Evolutionary conservation across 2,329 filamentous ascomycete genomes (phyloP), one percentile per base, ranked within the genome.

Genomic region (Monosporascus sp.): DNA sequence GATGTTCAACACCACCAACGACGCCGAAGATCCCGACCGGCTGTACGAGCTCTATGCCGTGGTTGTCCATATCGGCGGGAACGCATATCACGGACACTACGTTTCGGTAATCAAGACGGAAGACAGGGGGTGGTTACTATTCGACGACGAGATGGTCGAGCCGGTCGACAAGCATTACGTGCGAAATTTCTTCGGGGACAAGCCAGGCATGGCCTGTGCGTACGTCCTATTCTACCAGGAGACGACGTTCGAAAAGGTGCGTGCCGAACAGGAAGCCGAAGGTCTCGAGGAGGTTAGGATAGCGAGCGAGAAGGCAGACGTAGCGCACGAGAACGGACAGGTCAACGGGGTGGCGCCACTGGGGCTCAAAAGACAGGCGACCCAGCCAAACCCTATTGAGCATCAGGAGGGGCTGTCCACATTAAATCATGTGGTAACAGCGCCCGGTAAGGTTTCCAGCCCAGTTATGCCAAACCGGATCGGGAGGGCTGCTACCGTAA

Each of bases 201-300:
- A 89, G 65, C 87, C 88, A 0, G 91, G 91, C 3, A 84, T 95
- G 70, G 94, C 94, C 9, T 97, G 92, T 63, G 94, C 94, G 31
- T 99, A 99, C 65, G 92, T 99, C 17, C 77, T 99, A 9, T 99
- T 99, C 70, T 99, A 99, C 72, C 94, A 97, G 69, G 93, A 99
- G 71, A 97, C 83, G 3, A 86, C 83, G 0, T 81, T 84, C 54
- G 84, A 86, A 63, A 83, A 84, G 62, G 78, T 85, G 51, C 74
- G 80, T 55, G 86, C 85, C 53, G 92, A 97, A 70, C 88, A 95
- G 67, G 91, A 95, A 63, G 86, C 84, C 47, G 91, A 96, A 68
- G 87, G 87, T 11, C 72, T 77, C 64, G 85, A 79, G 69, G 87
- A 85, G 65, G 78, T 80, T 52, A 76, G 77, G 64, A 70, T 82